These are phyloP conservation scores for Pythium brassicae DNA, from an alignment of 352 stramenopile species.

Conservation along the genomic window DNA sequence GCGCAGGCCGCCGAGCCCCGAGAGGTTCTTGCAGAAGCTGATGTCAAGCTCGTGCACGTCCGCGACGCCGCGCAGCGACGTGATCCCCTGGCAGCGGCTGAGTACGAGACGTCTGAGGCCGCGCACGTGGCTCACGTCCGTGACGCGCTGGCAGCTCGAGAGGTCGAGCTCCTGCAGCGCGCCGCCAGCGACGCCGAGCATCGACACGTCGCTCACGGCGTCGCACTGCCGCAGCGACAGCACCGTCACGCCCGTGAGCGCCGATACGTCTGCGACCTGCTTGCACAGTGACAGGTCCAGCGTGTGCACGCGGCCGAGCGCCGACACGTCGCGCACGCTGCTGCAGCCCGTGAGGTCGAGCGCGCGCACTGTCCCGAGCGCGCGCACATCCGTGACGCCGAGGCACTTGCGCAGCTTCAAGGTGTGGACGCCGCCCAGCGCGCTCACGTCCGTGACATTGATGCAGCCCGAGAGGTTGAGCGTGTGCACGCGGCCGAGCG, in stretches of 20 bases:
- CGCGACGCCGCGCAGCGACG: constrained; percentile 31
- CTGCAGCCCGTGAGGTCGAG: constrained; percentile 60
- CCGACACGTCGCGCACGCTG: constrained; percentile 40
- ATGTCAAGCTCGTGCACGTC: constrained; percentile 55
- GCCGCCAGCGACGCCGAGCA: constrained; percentile 15
- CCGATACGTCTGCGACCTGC: constrained; percentile 46
- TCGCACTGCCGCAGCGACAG: constrained; percentile 57
- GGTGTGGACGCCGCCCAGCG: constrained; percentile 33
- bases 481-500: constrained; percentile 35
- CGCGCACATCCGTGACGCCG: constrained; percentile 39
- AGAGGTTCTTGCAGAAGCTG: constrained; percentile 61
- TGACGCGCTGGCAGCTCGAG: constrained; percentile 41
- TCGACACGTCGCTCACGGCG: constrained; percentile 34
- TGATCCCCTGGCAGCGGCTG: constrained; percentile 46
- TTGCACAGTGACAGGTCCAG: constrained; percentile 57
- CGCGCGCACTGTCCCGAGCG: constrained; percentile 40
- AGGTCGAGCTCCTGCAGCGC: constrained; percentile 48
- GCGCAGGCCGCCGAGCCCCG: constrained; percentile 22
- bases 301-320: constrained; percentile 35
- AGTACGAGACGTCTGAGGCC: constrained; percentile 55
- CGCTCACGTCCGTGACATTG: constrained; percentile 40
- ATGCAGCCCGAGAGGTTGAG: constrained; percentile 57
- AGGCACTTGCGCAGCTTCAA: constrained; percentile 67
- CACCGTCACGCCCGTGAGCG: constrained; percentile 27
- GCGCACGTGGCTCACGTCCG: constrained; percentile 40